A percentile compares a stretch with the other conserved stretches of the same genome.
Conservation (phyloP, 305 asterid species). For the Fraxinus xanthoxyloides region DNA sequence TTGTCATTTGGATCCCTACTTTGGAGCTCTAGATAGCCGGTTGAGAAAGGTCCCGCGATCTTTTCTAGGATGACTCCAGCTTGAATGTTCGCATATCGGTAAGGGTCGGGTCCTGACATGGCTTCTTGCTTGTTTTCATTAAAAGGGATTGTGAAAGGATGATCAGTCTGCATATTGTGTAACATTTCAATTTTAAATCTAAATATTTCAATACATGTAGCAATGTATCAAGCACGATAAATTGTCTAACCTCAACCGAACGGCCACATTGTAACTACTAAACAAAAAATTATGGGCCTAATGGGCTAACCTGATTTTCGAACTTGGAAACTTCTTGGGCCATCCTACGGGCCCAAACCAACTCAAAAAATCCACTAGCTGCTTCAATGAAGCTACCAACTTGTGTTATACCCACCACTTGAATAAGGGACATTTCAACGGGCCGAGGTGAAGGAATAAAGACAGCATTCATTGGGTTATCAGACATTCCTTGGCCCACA, state of each 20-base stretch:
- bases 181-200: neutral
- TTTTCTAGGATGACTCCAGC: constrained; percentile 58
- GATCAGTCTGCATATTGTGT: constrained; percentile 21
- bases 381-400: constrained; percentile 60
- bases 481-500: constrained; percentile 63
- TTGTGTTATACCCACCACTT: constrained; percentile 61
- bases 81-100: constrained; percentile 5
- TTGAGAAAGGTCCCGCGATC: constrained; percentile 60
- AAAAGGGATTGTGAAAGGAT: neutral
- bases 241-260: neutral
- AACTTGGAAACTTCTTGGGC: constrained; percentile 25
- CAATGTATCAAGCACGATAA: neutral
- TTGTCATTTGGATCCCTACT: constrained; percentile 52
- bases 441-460: constrained; percentile 47
- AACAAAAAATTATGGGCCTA: neutral
- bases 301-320: constrained; percentile 41
- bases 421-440: constrained; percentile 52
- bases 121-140: constrained; percentile 11
- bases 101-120: constrained; percentile 1
- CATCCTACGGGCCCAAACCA: constrained; percentile 28
- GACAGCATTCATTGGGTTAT: constrained; percentile 64
- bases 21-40: constrained; percentile 56
- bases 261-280: neutral
- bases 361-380: constrained; percentile 38
- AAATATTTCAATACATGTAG: neutral